Percentiles rank a stretch among this genome's conserved stretches.
Conservation (phyloP, 148 eudicot species). For the Talinum fruticosum region DNA sequence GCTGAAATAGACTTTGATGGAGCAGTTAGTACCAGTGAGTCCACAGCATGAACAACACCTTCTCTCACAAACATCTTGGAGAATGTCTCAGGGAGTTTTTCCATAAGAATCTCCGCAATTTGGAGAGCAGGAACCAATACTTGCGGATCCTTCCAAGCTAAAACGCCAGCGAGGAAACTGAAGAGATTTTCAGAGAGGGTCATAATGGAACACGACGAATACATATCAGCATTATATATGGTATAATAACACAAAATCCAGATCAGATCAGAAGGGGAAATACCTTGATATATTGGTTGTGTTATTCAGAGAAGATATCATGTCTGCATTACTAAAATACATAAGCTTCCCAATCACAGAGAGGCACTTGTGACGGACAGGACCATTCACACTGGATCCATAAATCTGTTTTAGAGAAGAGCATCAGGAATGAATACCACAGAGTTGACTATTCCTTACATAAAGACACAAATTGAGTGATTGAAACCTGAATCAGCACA, state of each 20-base stretch:
- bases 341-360: conserved; percentile 91
- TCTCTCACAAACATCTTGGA: conserved; percentile 93
- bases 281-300: conserved; percentile 87
- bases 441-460: not conserved
- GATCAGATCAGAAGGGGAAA: not conserved
- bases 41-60: conserved; percentile 96
- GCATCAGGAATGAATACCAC: conserved; percentile 6
- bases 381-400: conserved; percentile 96
- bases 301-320: conserved; percentile 70
- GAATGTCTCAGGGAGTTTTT: conserved; percentile 88
- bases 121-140: conserved; percentile 94
- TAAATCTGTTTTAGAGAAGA: conserved; percentile 54
- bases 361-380: conserved; percentile 97
- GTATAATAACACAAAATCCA: not conserved
- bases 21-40: conserved; percentile 56
- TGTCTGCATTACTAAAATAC: conserved; percentile 88
- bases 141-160: conserved; percentile 99
- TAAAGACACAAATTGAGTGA: not conserved
- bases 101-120: conserved; percentile 91
- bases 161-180: conserved; percentile 96
- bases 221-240: not conserved
- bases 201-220: not conserved
- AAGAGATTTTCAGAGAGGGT: not conserved
- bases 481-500: conserved; percentile 74
- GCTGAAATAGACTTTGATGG: conserved; percentile 37